A percentile compares a stretch with the other conserved stretches of the same genome.
Evolutionary conservation across 2,329 filamentous ascomycete species (phyloP).

Genomic region (Botrytis galanthina): DNA sequence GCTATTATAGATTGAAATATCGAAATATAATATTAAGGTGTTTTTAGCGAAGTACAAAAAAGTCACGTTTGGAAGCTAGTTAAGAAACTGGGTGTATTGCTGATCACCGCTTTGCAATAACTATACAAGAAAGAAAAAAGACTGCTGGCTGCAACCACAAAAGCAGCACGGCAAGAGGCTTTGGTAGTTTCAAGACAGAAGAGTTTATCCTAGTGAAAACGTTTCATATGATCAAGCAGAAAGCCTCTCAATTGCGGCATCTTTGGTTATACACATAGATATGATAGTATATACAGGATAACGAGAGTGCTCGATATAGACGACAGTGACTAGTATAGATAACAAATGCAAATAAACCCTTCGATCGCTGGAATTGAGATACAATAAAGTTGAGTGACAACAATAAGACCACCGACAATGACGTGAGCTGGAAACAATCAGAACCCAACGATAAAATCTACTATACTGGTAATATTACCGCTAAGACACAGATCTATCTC

Average conservation of each 20-base stretch:
- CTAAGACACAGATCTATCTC: not conserved
- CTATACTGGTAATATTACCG: fast-evolving
- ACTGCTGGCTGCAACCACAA: not conserved
- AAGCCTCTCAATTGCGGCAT: not conserved
- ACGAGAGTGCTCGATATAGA: not conserved
- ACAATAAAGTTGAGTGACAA: not conserved
- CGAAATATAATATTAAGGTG: too few relatives aligned
- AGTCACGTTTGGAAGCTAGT: too few relatives aligned
- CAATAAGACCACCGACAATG: not conserved
- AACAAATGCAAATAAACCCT: not conserved
- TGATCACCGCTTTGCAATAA: not conserved
- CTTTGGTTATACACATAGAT: not conserved
- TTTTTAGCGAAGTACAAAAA: too few relatives aligned
- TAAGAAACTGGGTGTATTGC: too few relatives aligned
- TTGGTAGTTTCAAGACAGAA: not conserved
- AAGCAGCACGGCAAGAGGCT: too few relatives aligned
- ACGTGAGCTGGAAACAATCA: fast-evolving
- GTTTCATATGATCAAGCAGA: not conserved
- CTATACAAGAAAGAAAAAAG: not conserved
- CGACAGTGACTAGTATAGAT: not conserved
- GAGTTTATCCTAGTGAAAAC: not conserved
- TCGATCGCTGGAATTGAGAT: not conserved
- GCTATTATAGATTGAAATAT: too few relatives aligned
- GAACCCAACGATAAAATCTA: fast-evolving
- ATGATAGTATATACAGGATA: not conserved